A percentile compares a stretch with the other conserved stretches of the same genome.
These are phyloP conservation scores for Boletus barrowsii DNA, from an alignment of 768 basidiomycete species.

Conservation along the genomic window DNA sequence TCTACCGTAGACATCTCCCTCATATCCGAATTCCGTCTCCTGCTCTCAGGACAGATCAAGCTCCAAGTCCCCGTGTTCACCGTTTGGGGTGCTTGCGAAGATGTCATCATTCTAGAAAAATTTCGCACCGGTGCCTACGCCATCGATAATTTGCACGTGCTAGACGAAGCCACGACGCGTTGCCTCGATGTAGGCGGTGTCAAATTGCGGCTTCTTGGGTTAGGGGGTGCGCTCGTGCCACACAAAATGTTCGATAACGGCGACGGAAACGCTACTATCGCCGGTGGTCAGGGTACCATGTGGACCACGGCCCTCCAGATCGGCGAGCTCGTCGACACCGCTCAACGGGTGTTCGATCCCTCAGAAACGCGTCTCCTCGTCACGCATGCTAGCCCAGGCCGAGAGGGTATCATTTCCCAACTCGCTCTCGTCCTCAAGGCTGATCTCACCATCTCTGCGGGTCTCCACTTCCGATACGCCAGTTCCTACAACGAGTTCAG, in stretches of 20 bases:
- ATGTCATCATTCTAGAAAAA: conserved; percentile 89
- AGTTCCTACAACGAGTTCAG: conserved; percentile 96
- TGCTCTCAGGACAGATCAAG: conserved; percentile 87
- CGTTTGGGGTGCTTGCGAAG: conserved; percentile 97
- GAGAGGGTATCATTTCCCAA: conserved; percentile 90
- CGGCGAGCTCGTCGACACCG: conserved; percentile 96
- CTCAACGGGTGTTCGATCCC: conserved; percentile 88
- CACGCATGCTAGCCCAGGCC: conserved; percentile 87
- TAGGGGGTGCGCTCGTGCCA: conserved; percentile 91
- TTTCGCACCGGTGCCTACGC: conserved; percentile 79
- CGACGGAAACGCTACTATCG: conserved; percentile 93
- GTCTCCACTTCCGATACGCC: conserved; percentile 96
- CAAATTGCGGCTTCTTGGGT: conserved; percentile 89
- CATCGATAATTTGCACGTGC: conserved; percentile 85
- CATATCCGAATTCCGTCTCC: conserved; percentile 91
- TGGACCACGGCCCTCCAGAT: conserved; percentile 98
- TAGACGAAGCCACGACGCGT: conserved; percentile 95
- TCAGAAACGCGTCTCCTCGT: conserved; percentile 93
- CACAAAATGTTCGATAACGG: conserved; percentile 97
- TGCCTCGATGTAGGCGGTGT: conserved; percentile 90
- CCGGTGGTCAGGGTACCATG: conserved; percentile 97
- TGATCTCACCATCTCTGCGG: conserved; percentile 90
- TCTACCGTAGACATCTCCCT: conserved; percentile 70
- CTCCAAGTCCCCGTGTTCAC: conserved; percentile 93
- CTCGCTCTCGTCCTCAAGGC: conserved; percentile 89